Percentiles rank a stretch among this genome's conserved stretches.
Conservation (phyloP, 2,329 filamentous ascomycete genomes). For the Gnomoniopsis smithogilvyi region DNA sequence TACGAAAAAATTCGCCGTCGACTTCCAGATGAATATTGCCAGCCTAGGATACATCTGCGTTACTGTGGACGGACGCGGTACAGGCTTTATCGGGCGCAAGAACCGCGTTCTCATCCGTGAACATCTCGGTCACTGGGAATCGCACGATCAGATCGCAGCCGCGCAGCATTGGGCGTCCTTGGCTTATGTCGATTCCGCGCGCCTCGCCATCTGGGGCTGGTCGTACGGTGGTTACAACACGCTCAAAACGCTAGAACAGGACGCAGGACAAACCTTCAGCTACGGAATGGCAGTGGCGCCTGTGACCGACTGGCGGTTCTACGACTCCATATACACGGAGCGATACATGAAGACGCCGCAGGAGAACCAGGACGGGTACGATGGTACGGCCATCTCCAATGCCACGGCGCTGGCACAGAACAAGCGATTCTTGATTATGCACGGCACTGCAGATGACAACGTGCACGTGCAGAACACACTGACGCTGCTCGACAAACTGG, state of each 20-base stretch:
- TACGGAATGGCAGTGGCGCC: slow-evolving; percentile 98
- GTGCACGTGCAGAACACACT: slow-evolving; percentile 96
- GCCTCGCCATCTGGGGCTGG: slow-evolving; percentile 97
- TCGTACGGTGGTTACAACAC: slow-evolving; percentile 95
- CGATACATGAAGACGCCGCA: slow-evolving; percentile 96
- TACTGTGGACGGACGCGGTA: slow-evolving; percentile 90
- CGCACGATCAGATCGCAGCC: slow-evolving; percentile 85
- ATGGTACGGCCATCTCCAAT: slow-evolving; percentile 70
- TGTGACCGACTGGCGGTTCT: slow-evolving; percentile 97
- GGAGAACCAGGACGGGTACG: slow-evolving; percentile 75
- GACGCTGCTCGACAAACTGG: slow-evolving; percentile 79
- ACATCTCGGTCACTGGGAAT: slow-evolving; percentile 80
- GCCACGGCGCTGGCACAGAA: slow-evolving; percentile 69
- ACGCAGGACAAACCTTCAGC: slow-evolving; percentile 84
- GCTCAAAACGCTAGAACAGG: slow-evolving; percentile 88
- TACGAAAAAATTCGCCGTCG: slow-evolving; percentile 72
- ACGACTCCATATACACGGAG: slow-evolving; percentile 92
- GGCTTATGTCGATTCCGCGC: slow-evolving; percentile 75
- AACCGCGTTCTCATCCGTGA: slow-evolving; percentile 79
- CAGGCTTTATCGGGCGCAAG: slow-evolving; percentile 83
- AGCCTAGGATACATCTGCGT: slow-evolving; percentile 89
- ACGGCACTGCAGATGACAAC: slow-evolving; percentile 95
- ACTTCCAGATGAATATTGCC: slow-evolving; percentile 89
- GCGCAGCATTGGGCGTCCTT: slow-evolving; percentile 81
- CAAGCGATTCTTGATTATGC: slow-evolving; percentile 91